These are phyloP conservation scores for Saturnispora sekii DNA, from an alignment of 805 yeast genomes.

Conservation along the genomic window DNA sequence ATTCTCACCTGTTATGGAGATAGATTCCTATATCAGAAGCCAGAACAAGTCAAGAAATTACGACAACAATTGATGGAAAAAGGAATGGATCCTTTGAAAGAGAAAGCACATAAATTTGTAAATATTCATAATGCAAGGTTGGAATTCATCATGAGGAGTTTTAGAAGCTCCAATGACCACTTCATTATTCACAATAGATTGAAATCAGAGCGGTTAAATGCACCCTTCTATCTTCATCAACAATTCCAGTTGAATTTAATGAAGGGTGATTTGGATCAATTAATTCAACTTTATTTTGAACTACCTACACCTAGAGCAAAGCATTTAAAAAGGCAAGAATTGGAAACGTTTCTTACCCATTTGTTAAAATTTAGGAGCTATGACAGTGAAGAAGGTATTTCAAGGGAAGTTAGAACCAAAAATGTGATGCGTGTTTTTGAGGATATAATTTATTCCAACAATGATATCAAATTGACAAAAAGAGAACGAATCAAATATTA, in stretches of 20 bases:
- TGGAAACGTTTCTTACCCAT: slow-evolving; percentile 13
- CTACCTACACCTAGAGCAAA: slow-evolving; percentile 13
- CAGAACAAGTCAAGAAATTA: neutral
- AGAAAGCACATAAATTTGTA: neutral
- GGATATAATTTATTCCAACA: slow-evolving; percentile 9
- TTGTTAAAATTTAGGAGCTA: slow-evolving; percentile 8
- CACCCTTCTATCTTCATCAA: slow-evolving; percentile 16
- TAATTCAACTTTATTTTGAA: slow-evolving; percentile 15
- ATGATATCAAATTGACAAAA: slow-evolving; percentile 11
- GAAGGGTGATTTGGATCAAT: slow-evolving; percentile 1
- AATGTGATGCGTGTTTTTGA: slow-evolving; percentile 10
- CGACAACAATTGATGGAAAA: neutral
- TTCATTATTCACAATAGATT: slow-evolving; percentile 10
- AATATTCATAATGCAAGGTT: neutral
- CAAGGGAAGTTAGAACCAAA: too few species aligned
- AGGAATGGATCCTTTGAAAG: neutral
- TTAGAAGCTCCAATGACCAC: neutral
- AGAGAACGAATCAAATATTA: slow-evolving; percentile 12
- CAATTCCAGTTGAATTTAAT: slow-evolving; percentile 11
- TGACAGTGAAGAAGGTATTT: slow-evolving; percentile 5
- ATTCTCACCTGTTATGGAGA: neutral
- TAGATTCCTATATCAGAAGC: neutral
- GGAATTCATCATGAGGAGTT: neutral
- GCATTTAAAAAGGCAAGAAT: slow-evolving; percentile 14
- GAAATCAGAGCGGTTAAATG: slow-evolving; percentile 6